Evolutionary conservation across 2,329 filamentous ascomycete genomes (phyloP).

Genomic region (Coniochaeta pulveracea): DNA sequence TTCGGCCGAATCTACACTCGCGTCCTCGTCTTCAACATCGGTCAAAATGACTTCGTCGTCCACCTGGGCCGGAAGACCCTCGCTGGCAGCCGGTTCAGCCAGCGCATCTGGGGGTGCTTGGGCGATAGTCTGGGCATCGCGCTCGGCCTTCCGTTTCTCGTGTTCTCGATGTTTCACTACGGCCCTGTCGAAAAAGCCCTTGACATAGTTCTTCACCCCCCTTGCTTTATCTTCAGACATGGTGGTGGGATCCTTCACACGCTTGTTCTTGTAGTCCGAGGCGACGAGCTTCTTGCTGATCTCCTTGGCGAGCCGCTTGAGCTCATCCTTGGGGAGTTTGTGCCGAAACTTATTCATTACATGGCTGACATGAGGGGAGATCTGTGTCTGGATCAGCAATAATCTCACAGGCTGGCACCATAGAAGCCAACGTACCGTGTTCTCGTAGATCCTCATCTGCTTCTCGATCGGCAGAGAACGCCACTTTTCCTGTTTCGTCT

Average conservation of each 20-base stretch:
- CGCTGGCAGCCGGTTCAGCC: constrained; percentile 7
- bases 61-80: constrained; percentile 17
- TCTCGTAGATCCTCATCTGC: constrained; percentile 90
- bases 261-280: constrained; percentile 81
- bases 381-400: constrained; percentile 36
- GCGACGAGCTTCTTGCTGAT: constrained; percentile 81
- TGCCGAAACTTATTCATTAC: constrained; percentile 80
- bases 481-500: constrained; percentile 62
- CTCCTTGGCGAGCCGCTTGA: constrained; percentile 52
- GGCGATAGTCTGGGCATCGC: constrained; percentile 14
- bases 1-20: constrained; percentile 32
- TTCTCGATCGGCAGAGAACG: constrained; percentile 62
- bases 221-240: constrained; percentile 69
- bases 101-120: constrained; percentile 10
- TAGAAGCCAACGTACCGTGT: constrained; percentile 53
- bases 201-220: constrained; percentile 74
- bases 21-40: constrained; percentile 31
- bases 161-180: constrained; percentile 61
- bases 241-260: constrained; percentile 68
- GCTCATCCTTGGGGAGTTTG: constrained; percentile 71
- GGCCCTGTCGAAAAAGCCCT: constrained; percentile 79
- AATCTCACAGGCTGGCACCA: constrained; percentile 7
- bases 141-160: constrained; percentile 51
- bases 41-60: constrained; percentile 25
- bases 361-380: constrained; percentile 75